Evolutionary conservation across 352 stramenopile genomes (phyloP), one percentile per base, ranked within the genome.

Genomic region (Globisporangium recalcitrans): DNA sequence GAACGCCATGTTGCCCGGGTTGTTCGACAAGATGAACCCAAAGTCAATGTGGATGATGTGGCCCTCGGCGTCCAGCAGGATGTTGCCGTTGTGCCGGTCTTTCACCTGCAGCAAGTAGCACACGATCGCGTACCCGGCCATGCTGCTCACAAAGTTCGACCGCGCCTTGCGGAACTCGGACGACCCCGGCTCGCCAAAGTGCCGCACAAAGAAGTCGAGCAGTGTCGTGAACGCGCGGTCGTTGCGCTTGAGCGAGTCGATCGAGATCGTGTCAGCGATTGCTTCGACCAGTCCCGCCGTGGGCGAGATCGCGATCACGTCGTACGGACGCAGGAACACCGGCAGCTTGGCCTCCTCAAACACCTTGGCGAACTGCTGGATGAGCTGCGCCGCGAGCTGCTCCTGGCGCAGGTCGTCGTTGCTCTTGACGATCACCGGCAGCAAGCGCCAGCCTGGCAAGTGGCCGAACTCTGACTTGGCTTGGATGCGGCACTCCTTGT

Each of bases 401-500:
- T 99, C 97, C 72, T 99, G 97, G 19, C 97, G 80, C 27, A 99
- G 70, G 69, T 99, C 97, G 69, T 99, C 97, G 64, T 99, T 98
- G 46, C 90, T 98, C 76, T 99, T 99, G 19, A 99, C 88, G 72
- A 99, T 99, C 60, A 98, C 91, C 38, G 89, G 87, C 22, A 94
- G 69, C 38, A 98, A 74, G 31, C 96, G 82, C 90, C 91, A 98
- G 22, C 87, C 88, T 6, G 90, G 78, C 24, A 85, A 72, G 0
- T 82, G 69, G 34, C 90, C 92, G 69, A 92, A 91, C n/a, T 82
- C 77, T 55, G 90, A 98, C 16, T 75, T 88, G 14, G 75, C 76
- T 49, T 93, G 84, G 44, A 98, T 80, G 8, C 96, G 85, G n/a
- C 77, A 84, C 65, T 97, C 91, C 61, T 98, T 98, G 31, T 97